A percentile compares a stretch with the other conserved stretches of the same genome.
phyloP scores from a whole-genome alignment of 1,284 basidiomycete species.

The Heterobasidion parviporum region DNA sequence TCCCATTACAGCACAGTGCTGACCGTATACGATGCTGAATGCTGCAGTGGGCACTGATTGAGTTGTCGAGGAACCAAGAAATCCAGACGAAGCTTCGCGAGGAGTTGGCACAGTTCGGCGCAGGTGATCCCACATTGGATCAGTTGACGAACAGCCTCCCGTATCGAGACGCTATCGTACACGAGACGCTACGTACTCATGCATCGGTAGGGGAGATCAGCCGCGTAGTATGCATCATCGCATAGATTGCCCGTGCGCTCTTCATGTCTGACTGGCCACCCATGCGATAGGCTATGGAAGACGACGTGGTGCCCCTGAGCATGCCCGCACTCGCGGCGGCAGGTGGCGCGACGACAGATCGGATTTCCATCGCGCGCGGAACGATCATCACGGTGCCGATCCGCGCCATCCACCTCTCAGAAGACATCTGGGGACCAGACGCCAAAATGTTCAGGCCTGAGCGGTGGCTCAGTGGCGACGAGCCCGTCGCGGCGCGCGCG shows the following conservation, averaged over 20 bases:
- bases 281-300: slow-evolving; percentile 22
- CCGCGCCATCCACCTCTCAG: slow-evolving; percentile 36
- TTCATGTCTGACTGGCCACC: no score
- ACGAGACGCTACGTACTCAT: no score
- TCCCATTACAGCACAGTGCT: no score
- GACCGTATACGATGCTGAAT: not conserved
- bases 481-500: slow-evolving; percentile 16
- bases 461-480: slow-evolving; percentile 18
- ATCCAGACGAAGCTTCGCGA: slow-evolving; percentile 30
- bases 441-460: slow-evolving; percentile 20
- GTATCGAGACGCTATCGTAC: slow-evolving; percentile 14
- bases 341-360: slow-evolving; percentile 28
- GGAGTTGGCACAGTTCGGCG: slow-evolving; percentile 26
- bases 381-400: slow-evolving; percentile 32
- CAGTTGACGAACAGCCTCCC: slow-evolving; percentile 23
- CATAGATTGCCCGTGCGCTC: no score
- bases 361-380: slow-evolving; percentile 37
- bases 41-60: not conserved
- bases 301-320: slow-evolving; percentile 46
- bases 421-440: slow-evolving; percentile 34
- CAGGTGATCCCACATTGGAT: slow-evolving; percentile 8
- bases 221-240: no score
- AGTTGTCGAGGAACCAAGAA: slow-evolving; percentile 6
- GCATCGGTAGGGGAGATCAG: no score
- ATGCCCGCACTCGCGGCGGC: slow-evolving; percentile 30